These are phyloP conservation scores for Anthostomella pinea DNA, from an alignment of 2,329 filamentous ascomycete genomes.

Conservation along the genomic window DNA sequence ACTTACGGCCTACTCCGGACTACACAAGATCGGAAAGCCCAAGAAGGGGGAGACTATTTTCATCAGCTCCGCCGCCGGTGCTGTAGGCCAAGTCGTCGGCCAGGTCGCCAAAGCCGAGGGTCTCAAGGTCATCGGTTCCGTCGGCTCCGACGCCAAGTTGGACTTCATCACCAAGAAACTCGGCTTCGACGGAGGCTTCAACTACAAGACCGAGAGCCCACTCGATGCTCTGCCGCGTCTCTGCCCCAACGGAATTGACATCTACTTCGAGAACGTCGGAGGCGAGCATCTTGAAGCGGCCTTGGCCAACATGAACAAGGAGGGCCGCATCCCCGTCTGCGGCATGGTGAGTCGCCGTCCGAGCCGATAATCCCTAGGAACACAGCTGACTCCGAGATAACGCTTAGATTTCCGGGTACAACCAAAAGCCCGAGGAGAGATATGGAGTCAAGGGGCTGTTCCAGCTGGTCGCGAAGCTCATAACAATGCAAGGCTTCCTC, in stretches of 20 bases:
- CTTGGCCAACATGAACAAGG: slow-evolving; percentile 58
- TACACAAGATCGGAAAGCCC: slow-evolving; percentile 73
- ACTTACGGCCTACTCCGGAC: slow-evolving; percentile 69
- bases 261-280: slow-evolving; percentile 80
- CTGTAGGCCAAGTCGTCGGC: slow-evolving; percentile 72
- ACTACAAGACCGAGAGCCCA: slow-evolving; percentile 75
- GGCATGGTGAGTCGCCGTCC: slow-evolving; percentile 55
- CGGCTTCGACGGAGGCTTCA: slow-evolving; percentile 72
- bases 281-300: slow-evolving; percentile 66
- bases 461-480: slow-evolving; percentile 64
- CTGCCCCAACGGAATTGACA: slow-evolving; percentile 71
- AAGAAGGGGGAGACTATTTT: slow-evolving; percentile 77
- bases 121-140: slow-evolving; percentile 69
- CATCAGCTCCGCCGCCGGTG: slow-evolving; percentile 70
- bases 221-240: slow-evolving; percentile 61
- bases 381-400: too few species aligned
- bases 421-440: slow-evolving; percentile 48
- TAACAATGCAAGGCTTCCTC: slow-evolving; percentile 75
- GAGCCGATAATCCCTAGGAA: slow-evolving; percentile 26
- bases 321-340: slow-evolving; percentile 61
- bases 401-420: slow-evolving; percentile 73
- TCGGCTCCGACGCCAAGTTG: slow-evolving; percentile 77
- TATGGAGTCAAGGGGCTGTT: slow-evolving; percentile 68
- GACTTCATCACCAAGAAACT: slow-evolving; percentile 68
- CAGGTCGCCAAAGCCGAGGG: slow-evolving; percentile 76